Evolutionary conservation across 768 basidiomycete genomes (phyloP), one percentile per base, ranked within the genome.

Genomic region (Podaxis rugospora): DNA sequence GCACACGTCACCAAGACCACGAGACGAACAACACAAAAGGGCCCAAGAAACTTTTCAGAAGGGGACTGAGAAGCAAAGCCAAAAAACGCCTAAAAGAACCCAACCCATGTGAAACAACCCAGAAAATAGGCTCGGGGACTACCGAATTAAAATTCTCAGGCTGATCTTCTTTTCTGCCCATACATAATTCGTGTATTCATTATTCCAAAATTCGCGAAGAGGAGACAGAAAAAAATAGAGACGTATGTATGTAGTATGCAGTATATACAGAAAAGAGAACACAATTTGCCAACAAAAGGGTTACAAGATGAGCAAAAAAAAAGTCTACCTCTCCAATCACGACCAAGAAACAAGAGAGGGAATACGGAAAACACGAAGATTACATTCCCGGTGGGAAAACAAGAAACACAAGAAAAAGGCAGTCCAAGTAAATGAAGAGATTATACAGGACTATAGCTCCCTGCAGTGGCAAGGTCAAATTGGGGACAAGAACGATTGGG

Each of bases 371-470:
- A 49, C 47, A 49, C 25, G 47, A 27, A 49, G 9, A 49, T 23
- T 27, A 49, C 47, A 49, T 49, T 11, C 47, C 42, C 16, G 47
- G 23, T 21, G 21, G 21, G 47, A 49, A 49, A 27, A 14, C 21
- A 49, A 9, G 18, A 18, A 49, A 13, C 21, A 14, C 25, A 27
- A 27, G 47, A 0, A 11, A 49, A 1, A 49, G 47, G 3, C 2
- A 49, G 23, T 25, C 7, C 21, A 11, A 49, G 18, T 27, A 6
- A 11, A 13, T 21, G n/a, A 9, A 47, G 47, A 23, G 23, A 49
- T 27, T 25, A 49, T 49, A 27, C 63, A 11, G 63, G 44, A 35
- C 54, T 64, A 32, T 64, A 62, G 60, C 60, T 62, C 63, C 59
- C 63, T 62, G 36, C 25, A 11, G 21, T 4, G 4, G 10, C 37